These are phyloP conservation scores for Solanum pinnatisectum DNA, from an alignment of 257 asterid species.

Conservation along the genomic window DNA sequence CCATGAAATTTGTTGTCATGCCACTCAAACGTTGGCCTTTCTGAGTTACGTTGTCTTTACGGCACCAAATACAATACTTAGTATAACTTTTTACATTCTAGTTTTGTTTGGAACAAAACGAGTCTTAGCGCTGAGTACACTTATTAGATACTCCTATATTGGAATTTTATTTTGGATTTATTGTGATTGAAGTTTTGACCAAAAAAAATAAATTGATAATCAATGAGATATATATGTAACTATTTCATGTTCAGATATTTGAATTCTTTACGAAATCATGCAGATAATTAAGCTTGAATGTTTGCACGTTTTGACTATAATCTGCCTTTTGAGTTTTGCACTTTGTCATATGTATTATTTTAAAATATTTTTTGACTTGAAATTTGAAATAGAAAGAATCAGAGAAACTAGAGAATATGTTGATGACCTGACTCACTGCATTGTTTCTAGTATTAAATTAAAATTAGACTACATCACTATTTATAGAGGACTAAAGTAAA, in stretches of 20 bases:
- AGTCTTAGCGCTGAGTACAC: background rate
- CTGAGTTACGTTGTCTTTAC: background rate
- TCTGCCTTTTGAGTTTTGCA: background rate
- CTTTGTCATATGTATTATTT: background rate
- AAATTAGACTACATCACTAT: background rate
- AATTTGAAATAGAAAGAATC: background rate
- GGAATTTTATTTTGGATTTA: background rate
- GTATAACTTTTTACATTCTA: background rate
- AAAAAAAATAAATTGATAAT: background rate
- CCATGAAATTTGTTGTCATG: slow-evolving; percentile 63
- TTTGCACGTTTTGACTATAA: background rate
- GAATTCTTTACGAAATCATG: background rate
- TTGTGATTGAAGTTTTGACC: background rate
- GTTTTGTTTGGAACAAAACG: background rate
- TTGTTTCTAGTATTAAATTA: background rate
- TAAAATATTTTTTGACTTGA: background rate
- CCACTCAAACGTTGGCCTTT: slow-evolving; percentile 40
- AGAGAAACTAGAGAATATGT: background rate
- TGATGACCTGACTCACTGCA: background rate
- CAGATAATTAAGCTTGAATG: background rate
- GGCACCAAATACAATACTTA: background rate
- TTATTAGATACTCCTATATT: background rate
- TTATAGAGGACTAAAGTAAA: background rate
- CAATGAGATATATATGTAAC: background rate
- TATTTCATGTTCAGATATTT: background rate